Conservation (phyloP, 2,329 filamentous ascomycete genomes). For the Aspergillus ochraceus region DNA sequence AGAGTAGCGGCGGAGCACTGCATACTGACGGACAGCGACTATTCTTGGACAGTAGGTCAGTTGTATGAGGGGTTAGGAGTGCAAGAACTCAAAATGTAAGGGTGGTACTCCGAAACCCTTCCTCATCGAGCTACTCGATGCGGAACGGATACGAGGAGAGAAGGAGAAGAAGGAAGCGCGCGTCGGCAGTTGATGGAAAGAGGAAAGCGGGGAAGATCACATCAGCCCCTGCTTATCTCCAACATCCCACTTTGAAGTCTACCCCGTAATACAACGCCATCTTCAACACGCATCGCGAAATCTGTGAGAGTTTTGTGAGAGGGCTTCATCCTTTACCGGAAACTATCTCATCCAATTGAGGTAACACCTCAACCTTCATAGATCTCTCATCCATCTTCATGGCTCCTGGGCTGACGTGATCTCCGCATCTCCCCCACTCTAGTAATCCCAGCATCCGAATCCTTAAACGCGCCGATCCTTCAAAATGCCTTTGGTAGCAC, state of each 20-base stretch:
- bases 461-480: neutral
- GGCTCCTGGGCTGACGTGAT: neutral
- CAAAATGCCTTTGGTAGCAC: conserved; percentile 39
- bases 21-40: neutral
- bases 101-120: neutral
- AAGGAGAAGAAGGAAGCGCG: neutral
- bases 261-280: neutral
- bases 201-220: neutral
- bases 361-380: neutral
- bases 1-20: neutral
- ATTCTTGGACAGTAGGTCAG: neutral
- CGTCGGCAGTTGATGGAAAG: neutral
- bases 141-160: neutral
- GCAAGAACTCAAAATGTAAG: neutral
- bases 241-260: neutral
- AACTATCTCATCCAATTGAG: neutral
- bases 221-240: neutral
- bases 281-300: neutral
- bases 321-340: neutral
- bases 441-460: neutral
- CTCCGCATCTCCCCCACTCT: neutral
- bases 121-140: neutral
- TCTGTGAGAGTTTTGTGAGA: neutral
- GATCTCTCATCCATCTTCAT: neutral
- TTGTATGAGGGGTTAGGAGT: neutral